Conservation (phyloP, 2,329 filamentous ascomycete genomes). For the Anthostomella pinea region DNA sequence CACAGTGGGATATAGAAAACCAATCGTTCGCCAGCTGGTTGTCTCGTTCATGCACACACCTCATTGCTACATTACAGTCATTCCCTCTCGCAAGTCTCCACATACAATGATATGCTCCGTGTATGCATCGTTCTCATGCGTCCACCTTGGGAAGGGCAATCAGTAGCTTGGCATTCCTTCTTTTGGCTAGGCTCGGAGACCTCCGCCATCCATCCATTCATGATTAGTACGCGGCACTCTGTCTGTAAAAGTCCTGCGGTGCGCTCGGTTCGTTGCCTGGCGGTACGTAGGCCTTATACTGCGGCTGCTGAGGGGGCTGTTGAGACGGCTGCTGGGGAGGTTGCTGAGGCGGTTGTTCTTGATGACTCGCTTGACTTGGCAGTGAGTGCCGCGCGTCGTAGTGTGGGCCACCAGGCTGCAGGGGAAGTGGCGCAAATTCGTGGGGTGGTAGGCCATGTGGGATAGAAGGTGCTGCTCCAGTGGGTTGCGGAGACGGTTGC, state of each 20-base stretch:
- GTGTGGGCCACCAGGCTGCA: slow-evolving; percentile 43
- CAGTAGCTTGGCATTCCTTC: too few species aligned
- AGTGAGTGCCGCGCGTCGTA: slow-evolving; percentile 51
- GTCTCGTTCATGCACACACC: too few species aligned
- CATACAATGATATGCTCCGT: too few species aligned
- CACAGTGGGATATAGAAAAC: too few species aligned
- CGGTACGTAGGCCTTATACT: slow-evolving; percentile 62
- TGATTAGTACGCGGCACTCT: slow-evolving; percentile 32
- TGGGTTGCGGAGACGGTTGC: slow-evolving; percentile 33
- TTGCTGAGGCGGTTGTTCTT: slow-evolving; percentile 26
- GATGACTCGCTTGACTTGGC: slow-evolving; percentile 40
- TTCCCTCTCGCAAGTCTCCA: too few species aligned
- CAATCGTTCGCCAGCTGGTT: too few species aligned
- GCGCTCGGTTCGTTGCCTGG: slow-evolving; percentile 44
- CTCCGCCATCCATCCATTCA: neutral
- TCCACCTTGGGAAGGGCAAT: too few species aligned
- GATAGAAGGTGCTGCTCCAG: slow-evolving; percentile 40
- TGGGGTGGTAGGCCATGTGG: slow-evolving; percentile 35
- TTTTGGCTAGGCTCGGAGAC: too few species aligned
- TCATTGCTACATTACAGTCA: too few species aligned
- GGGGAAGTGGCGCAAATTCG: slow-evolving; percentile 40
- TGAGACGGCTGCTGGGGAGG: slow-evolving; percentile 22
- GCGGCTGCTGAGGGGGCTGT: slow-evolving; percentile 36
- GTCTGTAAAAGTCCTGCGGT: slow-evolving; percentile 56
- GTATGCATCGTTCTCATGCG: too few species aligned